These are phyloP conservation scores for Colletotrichum camelliae DNA, from an alignment of 2,329 filamentous ascomycete species.

Conservation along the genomic window DNA sequence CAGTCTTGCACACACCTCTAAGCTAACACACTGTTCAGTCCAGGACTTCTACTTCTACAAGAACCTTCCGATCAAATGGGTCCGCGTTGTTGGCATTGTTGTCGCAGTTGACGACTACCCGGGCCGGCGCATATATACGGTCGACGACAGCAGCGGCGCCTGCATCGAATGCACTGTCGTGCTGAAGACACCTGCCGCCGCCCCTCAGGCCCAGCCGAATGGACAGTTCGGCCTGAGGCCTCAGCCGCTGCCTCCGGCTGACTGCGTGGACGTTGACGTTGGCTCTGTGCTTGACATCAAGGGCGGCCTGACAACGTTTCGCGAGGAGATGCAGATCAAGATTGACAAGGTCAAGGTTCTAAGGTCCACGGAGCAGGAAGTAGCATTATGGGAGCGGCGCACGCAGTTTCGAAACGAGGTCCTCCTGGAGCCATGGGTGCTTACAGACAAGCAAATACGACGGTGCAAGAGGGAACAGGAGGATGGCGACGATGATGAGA, in stretches of 20 bases:
- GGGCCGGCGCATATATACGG: constrained; percentile 54
- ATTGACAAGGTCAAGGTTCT: constrained; percentile 56
- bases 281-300: constrained; percentile 64
- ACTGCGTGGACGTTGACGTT: constrained; percentile 46
- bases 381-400: constrained; percentile 64
- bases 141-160: constrained; percentile 70
- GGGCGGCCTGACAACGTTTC: constrained; percentile 53
- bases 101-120: constrained; percentile 63
- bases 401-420: constrained; percentile 54
- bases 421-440: constrained; percentile 59
- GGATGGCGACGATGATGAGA: constrained; percentile 43
- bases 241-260: constrained; percentile 10
- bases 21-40: constrained; percentile 28
- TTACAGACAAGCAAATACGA: constrained; percentile 54
- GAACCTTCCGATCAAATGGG: constrained; percentile 80
- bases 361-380: constrained; percentile 59
- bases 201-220: not conserved
- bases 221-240: not conserved
- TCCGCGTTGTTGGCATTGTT: constrained; percentile 73
- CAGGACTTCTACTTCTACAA: constrained; percentile 68
- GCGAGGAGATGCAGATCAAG: constrained; percentile 56
- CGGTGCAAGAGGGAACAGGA: constrained; percentile 45
- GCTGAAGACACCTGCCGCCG: constrained; percentile 18
- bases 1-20: not conserved
- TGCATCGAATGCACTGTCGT: constrained; percentile 55